These are phyloP conservation scores for Irpex sp. DNA, from an alignment of 1,284 basidiomycete genomes.

Conservation along the genomic window DNA sequence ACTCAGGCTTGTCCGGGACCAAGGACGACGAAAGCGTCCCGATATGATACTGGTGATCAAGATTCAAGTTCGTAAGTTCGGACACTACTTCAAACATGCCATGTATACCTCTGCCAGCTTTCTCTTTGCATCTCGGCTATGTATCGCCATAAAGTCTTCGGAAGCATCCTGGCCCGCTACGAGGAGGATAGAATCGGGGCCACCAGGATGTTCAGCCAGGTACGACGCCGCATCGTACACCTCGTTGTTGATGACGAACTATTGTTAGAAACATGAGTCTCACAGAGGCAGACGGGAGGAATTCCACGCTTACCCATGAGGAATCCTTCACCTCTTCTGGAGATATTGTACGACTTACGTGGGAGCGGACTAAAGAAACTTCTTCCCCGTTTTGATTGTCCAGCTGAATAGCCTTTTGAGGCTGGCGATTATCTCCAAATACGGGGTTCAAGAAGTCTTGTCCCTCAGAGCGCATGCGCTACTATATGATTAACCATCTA, in stretches of 20 bases:
- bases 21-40: conserved; percentile 31
- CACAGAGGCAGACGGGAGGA: not conserved
- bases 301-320: conserved; percentile 35
- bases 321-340: conserved; percentile 44
- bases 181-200: conserved; percentile 54
- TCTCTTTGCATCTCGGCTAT: conserved; percentile 45
- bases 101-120: conserved; percentile 40
- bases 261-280: not conserved
- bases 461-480: conserved; percentile 49
- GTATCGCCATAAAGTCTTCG: conserved; percentile 61
- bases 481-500: not conserved
- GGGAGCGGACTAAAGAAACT: conserved; percentile 11
- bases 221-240: conserved; percentile 53
- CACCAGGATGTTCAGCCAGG: conserved; percentile 62
- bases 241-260: conserved; percentile 58
- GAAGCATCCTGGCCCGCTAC: conserved; percentile 63
- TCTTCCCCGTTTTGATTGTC: conserved; percentile 16
- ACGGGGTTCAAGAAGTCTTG: conserved; percentile 41
- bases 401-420: not conserved
- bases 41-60: conserved; percentile 34
- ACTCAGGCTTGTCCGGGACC: not conserved
- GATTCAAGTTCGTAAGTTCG: too few relatives aligned
- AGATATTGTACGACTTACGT: conserved; percentile 40
- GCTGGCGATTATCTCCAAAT: conserved; percentile 24
- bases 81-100: too few relatives aligned